Base-by-base conservation (phyloP, 805 yeast genomes). In the Zygotorulaspora chibaensis region DNA sequence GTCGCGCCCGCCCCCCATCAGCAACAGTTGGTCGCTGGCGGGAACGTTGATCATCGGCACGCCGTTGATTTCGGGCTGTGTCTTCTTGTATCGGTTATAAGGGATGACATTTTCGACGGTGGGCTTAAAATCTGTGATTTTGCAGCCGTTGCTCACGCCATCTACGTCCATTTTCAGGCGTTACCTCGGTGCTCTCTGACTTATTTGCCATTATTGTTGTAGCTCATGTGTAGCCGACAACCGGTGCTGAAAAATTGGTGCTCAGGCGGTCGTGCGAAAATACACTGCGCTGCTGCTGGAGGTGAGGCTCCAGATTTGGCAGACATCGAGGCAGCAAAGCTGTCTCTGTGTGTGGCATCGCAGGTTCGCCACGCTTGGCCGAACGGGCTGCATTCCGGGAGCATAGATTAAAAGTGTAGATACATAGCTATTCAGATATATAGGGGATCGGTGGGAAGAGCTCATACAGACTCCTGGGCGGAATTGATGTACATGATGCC, bases 401-500 rank as follows among this genome's bases (percentile, higher is more conserved):
- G n/a, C n/a, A 8, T 13, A 9, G 9, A 9, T 12, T 12, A 12
- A 29, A 13, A 29, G 33, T 29, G 33, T 5, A 29, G 15, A 29
- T 12, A 29, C n/a, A 29, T 29, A 12, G 25, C 16, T 28, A 26
- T 13, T 17, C 15, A 26, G 12, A 29, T 29, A 9, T 12, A 13
- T 12, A 8, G 9, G 15, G 4, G 33, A 9, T 12, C 33, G 4
- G 4, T 12, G 33, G 33, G 15, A 11, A 27, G 29, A 13, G 15
- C 28, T 38, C 46, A 47, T 45, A 65, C 68, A 16, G 36, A 33
- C 3, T 33, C 36, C 9, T 16, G 6, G 12, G 9, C 6, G 16
- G 79, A 74, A 57, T 77, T 73, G 41, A 89, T 81, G 62, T 85
- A 89, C 35, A 79, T 65, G 38, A 84, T 83, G 27, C 76, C 75